Percentiles rank a stretch among this genome's conserved stretches.
Evolutionary conservation across 345 rosid species (phyloP).

Genomic region (Iberis pinnata): DNA sequence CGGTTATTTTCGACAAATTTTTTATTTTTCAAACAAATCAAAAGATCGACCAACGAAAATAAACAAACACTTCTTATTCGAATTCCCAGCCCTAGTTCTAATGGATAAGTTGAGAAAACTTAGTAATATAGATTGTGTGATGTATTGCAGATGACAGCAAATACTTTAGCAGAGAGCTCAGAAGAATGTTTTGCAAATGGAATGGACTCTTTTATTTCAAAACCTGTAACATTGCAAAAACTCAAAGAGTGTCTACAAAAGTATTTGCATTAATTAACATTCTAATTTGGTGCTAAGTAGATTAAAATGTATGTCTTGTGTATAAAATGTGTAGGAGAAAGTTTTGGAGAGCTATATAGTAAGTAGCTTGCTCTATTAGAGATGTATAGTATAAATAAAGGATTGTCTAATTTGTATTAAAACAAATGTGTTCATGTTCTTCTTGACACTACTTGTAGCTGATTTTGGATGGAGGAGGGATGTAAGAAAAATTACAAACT

Average conservation of each 20-base stretch:
- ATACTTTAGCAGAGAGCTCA: slow-evolving; percentile 80
- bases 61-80: too few species aligned
- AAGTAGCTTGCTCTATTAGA: slow-evolving; percentile 22
- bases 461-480: too few species aligned
- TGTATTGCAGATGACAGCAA: slow-evolving; percentile 83
- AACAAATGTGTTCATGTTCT: too few species aligned
- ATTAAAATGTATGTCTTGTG: slow-evolving; percentile 29
- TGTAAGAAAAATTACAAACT: too few species aligned
- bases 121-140: neutral
- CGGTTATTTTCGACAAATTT: too few species aligned
- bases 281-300: slow-evolving; percentile 31
- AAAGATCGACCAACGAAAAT: too few species aligned
- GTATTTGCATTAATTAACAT: slow-evolving; percentile 41
- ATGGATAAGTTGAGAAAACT: slow-evolving; percentile 10
- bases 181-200: slow-evolving; percentile 89
- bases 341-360: slow-evolving; percentile 46
- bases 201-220: slow-evolving; percentile 76
- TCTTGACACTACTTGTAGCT: too few species aligned
- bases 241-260: slow-evolving; percentile 64
- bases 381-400: slow-evolving; percentile 30
- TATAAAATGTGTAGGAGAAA: slow-evolving; percentile 45
- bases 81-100: too few species aligned
- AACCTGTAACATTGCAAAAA: slow-evolving; percentile 81
- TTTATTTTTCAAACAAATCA: too few species aligned
- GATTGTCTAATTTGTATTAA: too few species aligned